Evolutionary conservation across 768 basidiomycete species (phyloP), one percentile per base, ranked within the genome.

Genomic region (Hericium coralloides): DNA sequence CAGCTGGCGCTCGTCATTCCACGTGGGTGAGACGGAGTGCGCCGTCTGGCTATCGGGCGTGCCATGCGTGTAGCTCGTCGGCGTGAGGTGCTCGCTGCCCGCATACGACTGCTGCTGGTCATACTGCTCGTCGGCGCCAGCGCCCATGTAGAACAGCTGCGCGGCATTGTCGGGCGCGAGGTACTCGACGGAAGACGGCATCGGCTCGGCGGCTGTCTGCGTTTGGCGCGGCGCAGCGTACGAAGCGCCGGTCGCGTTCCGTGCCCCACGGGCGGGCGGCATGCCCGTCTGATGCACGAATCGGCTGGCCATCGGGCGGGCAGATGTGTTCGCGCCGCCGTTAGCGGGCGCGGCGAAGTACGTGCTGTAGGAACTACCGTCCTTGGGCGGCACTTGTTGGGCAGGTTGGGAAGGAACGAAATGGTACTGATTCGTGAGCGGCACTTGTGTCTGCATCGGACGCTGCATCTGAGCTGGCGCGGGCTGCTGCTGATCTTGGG

Each of bases 361-460:
- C 38, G 49, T 45, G 25, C 18, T n/a, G n/a, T 52, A 38, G 2
- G 51, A 36, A 17, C 20, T 36, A 31, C 20, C 37, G 31, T 52
- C 51, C 9, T 52, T 36, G 2, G 51, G 12, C 1, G 45, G 55
- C 14, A 37, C 14, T 4, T 37, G 26, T 12, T 22, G 52, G 25
- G 50, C 31, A 20, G 47, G 43, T 20, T 56, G 58, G 26, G 47
- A 25, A 7, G 47, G 17, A 18, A 61, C 60, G 5, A 61, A 61
- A 5, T 61, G 60, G 31, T 61, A 61, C 8, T 48, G 55, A 49
- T 61, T 50, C 3, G 8, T 38, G 18, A 60, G 55, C 25, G 36
- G 60, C 0, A 38, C 17, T 4, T 38, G 58, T 12, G 18, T 25
- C 7, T 52, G 49, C 22, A 22, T 20, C 12, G 18, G 17, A 2